Base-by-base conservation (phyloP, 441 rosid species). In the Viola pubescens region DNA sequence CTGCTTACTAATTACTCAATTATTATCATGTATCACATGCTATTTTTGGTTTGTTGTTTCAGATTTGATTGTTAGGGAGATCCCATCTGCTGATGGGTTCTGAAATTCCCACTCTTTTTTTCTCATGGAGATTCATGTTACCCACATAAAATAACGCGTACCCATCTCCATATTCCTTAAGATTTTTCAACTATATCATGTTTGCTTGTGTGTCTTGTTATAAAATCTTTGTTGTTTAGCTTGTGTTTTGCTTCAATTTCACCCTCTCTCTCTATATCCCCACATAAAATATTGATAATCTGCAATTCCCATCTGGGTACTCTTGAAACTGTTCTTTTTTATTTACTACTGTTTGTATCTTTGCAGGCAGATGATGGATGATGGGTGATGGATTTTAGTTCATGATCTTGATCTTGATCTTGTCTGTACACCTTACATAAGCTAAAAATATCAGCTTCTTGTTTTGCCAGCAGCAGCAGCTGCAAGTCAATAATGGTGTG, bases 221-320 rank as follows among this genome's bases (percentile, higher is more conserved):
- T 73, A 16, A 16, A 16, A 16, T 16, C 19, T 16, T 16, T 16
- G 66, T 74, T 13, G 56, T 60, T 71, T 50, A 48, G 9, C 67
- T 79, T 75, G 78, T 79, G 75, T 70, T 75, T 79, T 74, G 65
- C 71, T 71, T 82, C 63, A 52, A 72, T 66, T 75, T 71, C 74
- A 73, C 76, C 73, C 73, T 7, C 68, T 61, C 42, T 45, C 19
- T 39, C 64, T 16, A 16, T 16, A 16, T 16, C 19, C 61, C 76
- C 87, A 77, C 98, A 91, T 91, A 74, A 88, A 91, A 91, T 91
- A 81, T 81, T 86, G 73, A 70, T 67, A 58, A 58, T 66, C 68
- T 73, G 48, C 54, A 41, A 53, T 16, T 16, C 19, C 19, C 19
- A 16, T 16, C 19, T 16, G 19, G 19, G 19, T 16, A 16, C 19